phyloP scores from a whole-genome alignment of 768 basidiomycete genomes.

The Lactifluus echinatus region DNA sequence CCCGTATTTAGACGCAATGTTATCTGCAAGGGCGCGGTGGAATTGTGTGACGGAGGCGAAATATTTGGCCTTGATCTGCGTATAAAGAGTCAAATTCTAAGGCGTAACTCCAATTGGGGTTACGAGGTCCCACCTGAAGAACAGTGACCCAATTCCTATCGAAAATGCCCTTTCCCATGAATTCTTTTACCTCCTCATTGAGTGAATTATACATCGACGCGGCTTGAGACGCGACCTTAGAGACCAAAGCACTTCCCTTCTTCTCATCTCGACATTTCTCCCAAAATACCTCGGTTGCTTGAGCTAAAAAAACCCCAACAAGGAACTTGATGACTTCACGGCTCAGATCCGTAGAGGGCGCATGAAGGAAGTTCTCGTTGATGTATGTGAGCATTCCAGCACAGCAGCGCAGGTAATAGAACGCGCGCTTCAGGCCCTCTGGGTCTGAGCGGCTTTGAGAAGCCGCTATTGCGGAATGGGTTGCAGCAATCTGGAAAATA shows the following conservation, averaged over 20 bases:
- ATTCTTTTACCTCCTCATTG: constrained; percentile 92
- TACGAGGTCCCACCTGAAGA: constrained; percentile 48
- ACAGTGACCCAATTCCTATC: constrained; percentile 90
- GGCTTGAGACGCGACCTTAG: constrained; percentile 79
- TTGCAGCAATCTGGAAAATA: constrained; percentile 91
- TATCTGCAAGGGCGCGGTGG: constrained; percentile 75
- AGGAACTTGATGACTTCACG: constrained; percentile 93
- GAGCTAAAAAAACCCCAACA: constrained; percentile 79
- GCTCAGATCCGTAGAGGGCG: constrained; percentile 89
- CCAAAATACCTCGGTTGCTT: constrained; percentile 93
- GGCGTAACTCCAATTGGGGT: background rate
- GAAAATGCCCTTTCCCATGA: constrained; percentile 92
- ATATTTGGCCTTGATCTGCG: constrained; percentile 87
- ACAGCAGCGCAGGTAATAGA: constrained; percentile 81
- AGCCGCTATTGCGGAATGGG: constrained; percentile 85
- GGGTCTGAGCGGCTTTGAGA: constrained; percentile 64
- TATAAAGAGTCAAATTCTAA: background rate
- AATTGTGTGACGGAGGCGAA: constrained; percentile 83
- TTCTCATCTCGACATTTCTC: constrained; percentile 94
- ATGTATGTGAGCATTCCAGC: constrained; percentile 98
- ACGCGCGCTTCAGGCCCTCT: constrained; percentile 45
- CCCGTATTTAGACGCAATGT: constrained; percentile 70
- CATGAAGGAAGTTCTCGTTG: constrained; percentile 99
- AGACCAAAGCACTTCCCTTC: constrained; percentile 66
- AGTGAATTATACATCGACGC: constrained; percentile 73